phyloP scores from a whole-genome alignment of 2,329 filamentous ascomycete genomes.

The Claviceps purpurea region DNA sequence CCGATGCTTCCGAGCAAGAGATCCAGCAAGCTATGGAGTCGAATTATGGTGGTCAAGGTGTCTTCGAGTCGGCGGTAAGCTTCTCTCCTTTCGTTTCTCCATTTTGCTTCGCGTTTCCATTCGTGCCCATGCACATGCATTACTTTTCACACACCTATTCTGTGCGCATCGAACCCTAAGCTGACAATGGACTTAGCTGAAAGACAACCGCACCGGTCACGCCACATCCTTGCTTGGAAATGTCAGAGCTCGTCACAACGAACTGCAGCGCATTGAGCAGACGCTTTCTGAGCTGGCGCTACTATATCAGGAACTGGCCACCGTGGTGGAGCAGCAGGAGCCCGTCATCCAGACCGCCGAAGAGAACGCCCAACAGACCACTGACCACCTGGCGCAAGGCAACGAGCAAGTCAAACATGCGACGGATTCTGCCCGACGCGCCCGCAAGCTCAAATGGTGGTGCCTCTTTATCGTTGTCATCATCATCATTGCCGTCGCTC shows the following conservation, averaged over 20 bases:
- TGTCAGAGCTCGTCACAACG: slow-evolving; percentile 70
- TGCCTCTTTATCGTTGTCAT: slow-evolving; percentile 49
- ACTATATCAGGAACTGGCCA: slow-evolving; percentile 63
- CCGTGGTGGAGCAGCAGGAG: slow-evolving; percentile 62
- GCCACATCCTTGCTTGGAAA: slow-evolving; percentile 62
- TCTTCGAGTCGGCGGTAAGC: slow-evolving; percentile 70
- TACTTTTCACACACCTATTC: neutral
- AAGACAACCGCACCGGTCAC: slow-evolving; percentile 60
- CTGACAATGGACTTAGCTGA: slow-evolving; percentile 37
- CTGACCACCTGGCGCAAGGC: slow-evolving; percentile 52
- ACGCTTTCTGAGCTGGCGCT: slow-evolving; percentile 56
- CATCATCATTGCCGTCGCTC: slow-evolving; percentile 40
- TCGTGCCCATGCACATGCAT: neutral
- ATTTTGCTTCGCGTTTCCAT: neutral
- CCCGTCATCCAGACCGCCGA: slow-evolving; percentile 47
- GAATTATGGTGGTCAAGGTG: slow-evolving; percentile 65
- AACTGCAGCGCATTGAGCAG: slow-evolving; percentile 67
- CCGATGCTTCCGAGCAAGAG: slow-evolving; percentile 62
- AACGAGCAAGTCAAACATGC: slow-evolving; percentile 57
- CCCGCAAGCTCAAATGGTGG: slow-evolving; percentile 73
- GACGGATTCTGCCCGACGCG: slow-evolving; percentile 50
- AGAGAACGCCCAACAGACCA: slow-evolving; percentile 50
- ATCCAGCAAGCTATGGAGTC: slow-evolving; percentile 54
- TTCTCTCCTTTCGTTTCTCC: neutral
- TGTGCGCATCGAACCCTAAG: neutral